Evolutionary conservation across 2,329 filamentous ascomycete genomes (phyloP), one percentile per base, ranked within the genome.

Genomic region (Colletotrichum theobromicola): DNA sequence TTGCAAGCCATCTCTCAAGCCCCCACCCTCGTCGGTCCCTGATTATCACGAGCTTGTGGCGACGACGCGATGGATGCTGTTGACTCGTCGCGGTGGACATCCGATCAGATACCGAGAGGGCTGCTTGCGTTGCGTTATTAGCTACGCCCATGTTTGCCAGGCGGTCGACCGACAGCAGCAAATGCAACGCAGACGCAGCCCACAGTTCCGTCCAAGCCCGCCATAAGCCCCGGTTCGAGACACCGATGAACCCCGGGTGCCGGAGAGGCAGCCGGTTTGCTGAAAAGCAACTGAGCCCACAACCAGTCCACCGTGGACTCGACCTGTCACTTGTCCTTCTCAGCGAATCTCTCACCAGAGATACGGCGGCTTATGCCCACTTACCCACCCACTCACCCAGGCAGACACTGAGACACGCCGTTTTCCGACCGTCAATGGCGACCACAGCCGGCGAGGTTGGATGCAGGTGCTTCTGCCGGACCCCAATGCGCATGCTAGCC

Each of bases 231-330:
- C 72, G 72, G 62, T 10, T 26, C 71, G 68, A 35, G 57, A 63
- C 42, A 50, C 42, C 57, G 69, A 66, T 58, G 63, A 63, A 46
- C 62, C 66, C 72, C 72, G 69, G 72, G 35, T 50, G 55, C 68
- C 72, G 72, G 72, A 75, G 72, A 72, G 42, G 42, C 68, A 75
- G 72, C 72, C 72, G 72, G 72, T 72, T 75, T 72, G 69, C 72
- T 60, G 35, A 30, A 37, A 63, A 35, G 55, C 16, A 55, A 55
- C 15, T 18, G 42, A n/a, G 37, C 50, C 69, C 53, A 35, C 26
- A 46, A 24, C 66, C 21, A 60, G 34, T 46, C 53, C 55, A 53
- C n/a, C 42, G 21, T 28, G 62, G 34, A 69, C 30, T 32, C 30
- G 67, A 70, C 66, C 66, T 70, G 67, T 70, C 71, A 65, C 46